phyloP scores from a whole-genome alignment of 2,329 filamentous ascomycete genomes.

The Diaporthe citrichinensis region DNA sequence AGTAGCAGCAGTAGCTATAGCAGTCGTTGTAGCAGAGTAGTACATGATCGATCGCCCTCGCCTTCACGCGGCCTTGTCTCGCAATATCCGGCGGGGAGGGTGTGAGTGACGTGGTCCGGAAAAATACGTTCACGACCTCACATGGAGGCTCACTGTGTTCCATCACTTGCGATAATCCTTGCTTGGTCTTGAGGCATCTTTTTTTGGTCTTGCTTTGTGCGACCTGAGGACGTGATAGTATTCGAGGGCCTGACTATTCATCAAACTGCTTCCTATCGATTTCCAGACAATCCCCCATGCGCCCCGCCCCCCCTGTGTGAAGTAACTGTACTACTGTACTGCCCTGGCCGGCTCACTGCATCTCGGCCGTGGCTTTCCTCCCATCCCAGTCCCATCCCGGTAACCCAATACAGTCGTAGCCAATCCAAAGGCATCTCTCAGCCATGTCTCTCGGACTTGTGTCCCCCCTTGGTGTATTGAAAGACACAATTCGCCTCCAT shows the following conservation, averaged over 20 bases:
- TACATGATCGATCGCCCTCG: not conserved
- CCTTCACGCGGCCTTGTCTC: constrained; percentile 17
- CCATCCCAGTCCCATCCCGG: constrained; percentile 1
- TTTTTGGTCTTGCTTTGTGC: constrained; percentile 4
- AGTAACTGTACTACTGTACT: constrained; percentile 15
- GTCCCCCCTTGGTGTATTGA: constrained; percentile 35
- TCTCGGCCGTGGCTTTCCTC: constrained; percentile 8
- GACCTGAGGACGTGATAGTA: constrained; percentile 28
- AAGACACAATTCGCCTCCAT: constrained; percentile 35
- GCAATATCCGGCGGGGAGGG: constrained; percentile 11
- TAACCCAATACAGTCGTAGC: constrained; percentile 20
- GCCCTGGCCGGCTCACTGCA: constrained; percentile 26
- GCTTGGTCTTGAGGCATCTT: not conserved
- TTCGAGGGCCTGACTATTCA: constrained; percentile 29
- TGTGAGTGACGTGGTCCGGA: constrained; percentile 38
- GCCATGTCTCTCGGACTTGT: constrained; percentile 38
- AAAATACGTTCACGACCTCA: constrained; percentile 16
- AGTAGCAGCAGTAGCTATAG: not conserved
- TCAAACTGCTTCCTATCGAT: constrained; percentile 31
- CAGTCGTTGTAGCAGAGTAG: not conserved
- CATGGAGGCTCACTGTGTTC: constrained; percentile 13
- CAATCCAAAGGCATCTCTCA: constrained; percentile 23
- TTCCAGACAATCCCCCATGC: not conserved
- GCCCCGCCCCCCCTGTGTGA: not conserved
- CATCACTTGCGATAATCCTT: constrained; percentile 12